Conservation (phyloP, 352 stramenopile species). For the Phytophthora cactorum region DNA sequence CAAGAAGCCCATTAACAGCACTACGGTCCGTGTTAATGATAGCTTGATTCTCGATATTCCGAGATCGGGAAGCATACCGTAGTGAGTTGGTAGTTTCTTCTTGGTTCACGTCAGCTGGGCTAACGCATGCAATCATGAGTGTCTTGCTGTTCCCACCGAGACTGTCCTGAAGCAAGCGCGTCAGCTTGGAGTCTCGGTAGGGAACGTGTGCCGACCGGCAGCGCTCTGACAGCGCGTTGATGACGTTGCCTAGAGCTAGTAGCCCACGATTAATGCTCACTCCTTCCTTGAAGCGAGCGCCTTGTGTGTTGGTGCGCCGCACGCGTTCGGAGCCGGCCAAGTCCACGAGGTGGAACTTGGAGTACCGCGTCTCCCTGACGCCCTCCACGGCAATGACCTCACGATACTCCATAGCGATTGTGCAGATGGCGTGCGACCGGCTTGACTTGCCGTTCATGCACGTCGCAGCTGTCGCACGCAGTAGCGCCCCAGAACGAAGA, state of each 20-base stretch:
- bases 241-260: conserved; percentile 95
- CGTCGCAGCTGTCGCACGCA: conserved; percentile 70
- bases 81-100: conserved; percentile 97
- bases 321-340: conserved; percentile 94
- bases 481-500: conserved; percentile 49
- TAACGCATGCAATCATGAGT: conserved; percentile 90
- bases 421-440: conserved; percentile 92
- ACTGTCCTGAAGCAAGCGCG: conserved; percentile 87
- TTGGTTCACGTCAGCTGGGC: conserved; percentile 81
- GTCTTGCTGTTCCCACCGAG: conserved; percentile 93
- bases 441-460: conserved; percentile 82
- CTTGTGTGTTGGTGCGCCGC: conserved; percentile 88
- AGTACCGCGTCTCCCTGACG: conserved; percentile 50
- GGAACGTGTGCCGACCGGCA: conserved; percentile 76
- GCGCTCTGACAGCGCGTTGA: conserved; percentile 89
- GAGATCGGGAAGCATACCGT: conserved; percentile 94
- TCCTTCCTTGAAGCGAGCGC: conserved; percentile 91
- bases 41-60: conserved; percentile 98
- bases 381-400: conserved; percentile 32
- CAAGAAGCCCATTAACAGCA: conserved; percentile 73
- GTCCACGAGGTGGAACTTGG: conserved; percentile 96
- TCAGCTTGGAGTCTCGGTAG: conserved; percentile 93
- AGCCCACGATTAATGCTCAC: conserved; percentile 96
- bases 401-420: conserved; percentile 81
- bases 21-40: conserved; percentile 97